Conservation (phyloP, 768 basidiomycete genomes). For the Agrocybe chaxingu region DNA sequence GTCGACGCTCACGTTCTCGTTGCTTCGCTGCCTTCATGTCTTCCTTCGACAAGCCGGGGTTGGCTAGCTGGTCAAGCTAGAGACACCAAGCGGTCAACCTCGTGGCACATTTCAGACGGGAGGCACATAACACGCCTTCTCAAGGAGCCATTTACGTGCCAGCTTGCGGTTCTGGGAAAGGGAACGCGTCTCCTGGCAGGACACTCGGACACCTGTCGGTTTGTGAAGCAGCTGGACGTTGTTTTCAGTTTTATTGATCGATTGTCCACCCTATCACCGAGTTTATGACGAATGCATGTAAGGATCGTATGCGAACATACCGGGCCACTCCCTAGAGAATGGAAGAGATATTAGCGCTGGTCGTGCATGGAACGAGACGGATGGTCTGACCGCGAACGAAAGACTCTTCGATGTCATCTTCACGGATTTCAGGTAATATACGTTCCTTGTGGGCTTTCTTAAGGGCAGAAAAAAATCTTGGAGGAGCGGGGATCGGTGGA, state of each 20-base stretch:
- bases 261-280: slow-evolving; percentile 76
- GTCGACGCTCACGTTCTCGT: slow-evolving; percentile 69
- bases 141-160: slow-evolving; percentile 68
- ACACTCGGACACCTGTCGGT: slow-evolving; percentile 83
- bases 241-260: slow-evolving; percentile 92
- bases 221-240: slow-evolving; percentile 88
- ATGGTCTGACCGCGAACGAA: slow-evolving; percentile 73
- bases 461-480: slow-evolving; percentile 63
- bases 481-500: slow-evolving; percentile 18
- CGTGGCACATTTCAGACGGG: slow-evolving; percentile 1
- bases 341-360: background rate
- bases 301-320: slow-evolving; percentile 31
- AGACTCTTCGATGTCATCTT: slow-evolving; percentile 81
- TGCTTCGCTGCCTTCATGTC: slow-evolving; percentile 69
- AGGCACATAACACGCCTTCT: slow-evolving; percentile 60
- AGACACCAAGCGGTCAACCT: slow-evolving; percentile 17
- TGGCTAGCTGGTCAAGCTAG: slow-evolving; percentile 68
- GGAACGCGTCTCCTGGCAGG: slow-evolving; percentile 88
- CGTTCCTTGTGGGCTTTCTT: slow-evolving; percentile 68
- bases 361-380: background rate
- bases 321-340: slow-evolving; percentile 72
- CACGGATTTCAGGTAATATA: slow-evolving; percentile 61
- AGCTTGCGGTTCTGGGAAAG: slow-evolving; percentile 73
- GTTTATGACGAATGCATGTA: slow-evolving; percentile 20
- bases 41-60: slow-evolving; percentile 75